Evolutionary conservation across 257 asterid genomes (phyloP).

Genomic region (Solanum stenotomum): DNA sequence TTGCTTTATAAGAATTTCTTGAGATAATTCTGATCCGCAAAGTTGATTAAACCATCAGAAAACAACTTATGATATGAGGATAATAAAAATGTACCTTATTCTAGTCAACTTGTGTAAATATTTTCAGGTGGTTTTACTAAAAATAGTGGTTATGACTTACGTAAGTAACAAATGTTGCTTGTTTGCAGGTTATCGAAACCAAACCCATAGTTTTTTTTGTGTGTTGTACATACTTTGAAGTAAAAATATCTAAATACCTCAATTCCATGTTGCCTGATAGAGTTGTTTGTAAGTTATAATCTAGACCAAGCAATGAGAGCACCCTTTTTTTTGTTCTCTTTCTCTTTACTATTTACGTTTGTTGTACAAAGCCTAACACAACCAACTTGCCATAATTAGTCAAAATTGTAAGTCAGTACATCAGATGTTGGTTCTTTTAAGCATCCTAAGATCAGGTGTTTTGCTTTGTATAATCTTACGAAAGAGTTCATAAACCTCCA

Average conservation of each 20-base stretch:
- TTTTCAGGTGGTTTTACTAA: not conserved
- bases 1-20: not conserved
- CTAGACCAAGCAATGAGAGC: not conserved
- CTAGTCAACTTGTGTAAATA: not conserved
- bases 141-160: not conserved
- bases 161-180: not conserved
- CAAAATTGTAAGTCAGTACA: not conserved
- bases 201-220: not conserved
- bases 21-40: not conserved
- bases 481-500: not conserved
- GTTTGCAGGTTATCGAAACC: not conserved
- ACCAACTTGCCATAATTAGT: not conserved
- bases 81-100: not conserved
- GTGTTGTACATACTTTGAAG: not conserved
- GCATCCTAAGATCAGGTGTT: not conserved
- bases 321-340: not conserved
- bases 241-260: not conserved
- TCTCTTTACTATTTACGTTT: not conserved
- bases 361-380: not conserved
- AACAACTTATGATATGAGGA: not conserved
- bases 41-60: not conserved
- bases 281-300: not conserved
- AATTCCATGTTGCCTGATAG: not conserved
- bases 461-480: not conserved
- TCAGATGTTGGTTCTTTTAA: not conserved